Evolutionary conservation across 176 grass and related monocot species (phyloP), one percentile per base, ranked within the genome.

Genomic region (Chloris gayana): DNA sequence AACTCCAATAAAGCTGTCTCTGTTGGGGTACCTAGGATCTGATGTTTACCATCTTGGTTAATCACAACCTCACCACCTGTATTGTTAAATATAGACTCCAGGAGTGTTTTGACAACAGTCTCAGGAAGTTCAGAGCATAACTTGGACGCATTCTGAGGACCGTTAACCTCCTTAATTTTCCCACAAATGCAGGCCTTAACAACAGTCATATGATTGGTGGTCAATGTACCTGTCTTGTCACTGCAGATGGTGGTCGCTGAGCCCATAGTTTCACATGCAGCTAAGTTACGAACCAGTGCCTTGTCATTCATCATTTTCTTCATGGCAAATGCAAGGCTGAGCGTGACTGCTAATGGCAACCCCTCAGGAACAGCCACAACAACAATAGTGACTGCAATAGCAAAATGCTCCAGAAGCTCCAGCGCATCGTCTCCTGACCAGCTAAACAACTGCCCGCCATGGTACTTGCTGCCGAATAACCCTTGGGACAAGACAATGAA

Each of bases 241-340:
- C 96, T 99, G 84, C 96, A 95, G 58, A 99, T 99, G 54, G 92
- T 84, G n/a, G 92, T 95, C 17, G 92, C 92, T 76, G 96, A 99
- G 29, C 96, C 96, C 96, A 99, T 99, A 76, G 96, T 99, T 64
- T 99, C 96, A 82, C 96, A 99, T 78, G 96, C 96, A 54, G 96
- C 90, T 80, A 95, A 86, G 85, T 99, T 67, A 29, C 90, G 96
- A 34, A 99, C 92, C 27, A 99, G 64, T 49, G 96, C 92, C 72
- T 93, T 99, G 82, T 99, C 96, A 91, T 99, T 93, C 96, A 99
- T 99, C 96, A 99, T 99, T 85, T 99, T 99, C 83, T 99, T 99
- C 96, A 99, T 95, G 74, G 96, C 92, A 82, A 99, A 99, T 60
- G 92, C 96, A 53, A 99, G 96, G 49, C 92, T 95, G 79, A 99